These are phyloP conservation scores for Cicer judaicum DNA, from an alignment of 306 rosid genomes.

Conservation along the genomic window DNA sequence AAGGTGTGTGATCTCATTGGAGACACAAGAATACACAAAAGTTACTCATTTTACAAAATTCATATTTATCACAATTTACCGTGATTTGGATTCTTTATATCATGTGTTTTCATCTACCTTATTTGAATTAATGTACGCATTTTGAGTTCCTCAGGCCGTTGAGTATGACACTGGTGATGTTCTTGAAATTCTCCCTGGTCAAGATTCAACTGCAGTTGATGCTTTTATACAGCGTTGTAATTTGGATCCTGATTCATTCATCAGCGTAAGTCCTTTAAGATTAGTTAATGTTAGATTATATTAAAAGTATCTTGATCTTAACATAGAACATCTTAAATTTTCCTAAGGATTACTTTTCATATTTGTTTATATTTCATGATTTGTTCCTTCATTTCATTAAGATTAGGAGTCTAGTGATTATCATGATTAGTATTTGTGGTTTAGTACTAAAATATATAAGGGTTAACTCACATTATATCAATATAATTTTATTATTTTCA, in stretches of 20 bases:
- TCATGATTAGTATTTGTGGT: neutral
- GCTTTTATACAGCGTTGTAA: constrained; percentile 71
- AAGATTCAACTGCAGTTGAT: constrained; percentile 70
- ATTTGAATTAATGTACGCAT: constrained; percentile 26
- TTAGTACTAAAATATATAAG: neutral
- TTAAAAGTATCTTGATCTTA: constrained; percentile 1
- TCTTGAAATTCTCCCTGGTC: constrained; percentile 86
- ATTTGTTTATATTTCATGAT: neutral
- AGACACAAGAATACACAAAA: too few species aligned
- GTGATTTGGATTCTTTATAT: constrained; percentile 20
- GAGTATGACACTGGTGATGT: constrained; percentile 76
- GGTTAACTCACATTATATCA: neutral
- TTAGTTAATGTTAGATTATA: constrained; percentile 17
- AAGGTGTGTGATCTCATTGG: too few species aligned
- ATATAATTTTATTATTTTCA: neutral
- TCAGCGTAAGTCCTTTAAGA: constrained; percentile 66
- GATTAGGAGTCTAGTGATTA: neutral
- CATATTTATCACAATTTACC: neutral
- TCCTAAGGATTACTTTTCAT: neutral
- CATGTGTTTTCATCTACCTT: constrained; percentile 35
- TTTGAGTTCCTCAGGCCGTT: constrained; percentile 54
- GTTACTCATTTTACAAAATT: too few species aligned
- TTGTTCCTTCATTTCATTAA: neutral
- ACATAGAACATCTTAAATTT: neutral
- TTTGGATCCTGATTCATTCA: constrained; percentile 79